Evolutionary conservation across 768 basidiomycete genomes (phyloP).

Genomic region (Termitomyces sp.): DNA sequence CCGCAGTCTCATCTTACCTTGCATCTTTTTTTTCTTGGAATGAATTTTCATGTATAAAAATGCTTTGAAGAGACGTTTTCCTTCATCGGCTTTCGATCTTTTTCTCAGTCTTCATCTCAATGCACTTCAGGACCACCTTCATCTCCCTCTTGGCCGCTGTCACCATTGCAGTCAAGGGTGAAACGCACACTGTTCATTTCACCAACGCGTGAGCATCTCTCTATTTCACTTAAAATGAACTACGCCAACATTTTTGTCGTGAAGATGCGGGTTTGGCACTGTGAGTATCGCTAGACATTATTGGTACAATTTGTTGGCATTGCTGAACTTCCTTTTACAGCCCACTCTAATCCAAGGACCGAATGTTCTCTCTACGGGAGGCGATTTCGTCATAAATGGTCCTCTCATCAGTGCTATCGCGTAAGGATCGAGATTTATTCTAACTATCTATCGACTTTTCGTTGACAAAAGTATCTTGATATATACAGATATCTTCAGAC

Average conservation of each 20-base stretch:
- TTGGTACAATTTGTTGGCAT: background rate
- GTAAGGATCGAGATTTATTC: conserved; percentile 16
- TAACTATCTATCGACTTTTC: background rate
- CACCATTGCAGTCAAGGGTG: conserved; percentile 19
- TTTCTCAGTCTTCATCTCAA: background rate
- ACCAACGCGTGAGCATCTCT: conserved; percentile 20
- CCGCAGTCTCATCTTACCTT: background rate
- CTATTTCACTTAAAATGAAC: background rate
- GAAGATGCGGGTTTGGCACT: conserved; percentile 28
- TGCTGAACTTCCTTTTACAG: conserved; percentile 9
- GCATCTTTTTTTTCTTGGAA: background rate
- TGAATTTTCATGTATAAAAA: background rate
- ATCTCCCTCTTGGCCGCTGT: conserved; percentile 14
- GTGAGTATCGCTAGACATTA: conserved; percentile 13
- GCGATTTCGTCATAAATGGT: conserved; percentile 19
- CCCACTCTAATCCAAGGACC: conserved; percentile 25
- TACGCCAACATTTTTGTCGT: background rate
- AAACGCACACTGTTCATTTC: conserved; percentile 32
- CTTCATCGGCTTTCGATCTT: background rate
- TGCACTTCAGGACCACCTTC: conserved; percentile 11
- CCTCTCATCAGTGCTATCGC: conserved; percentile 29
- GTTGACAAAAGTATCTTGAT: background rate
- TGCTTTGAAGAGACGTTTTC: background rate
- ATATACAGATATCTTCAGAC: conserved; percentile 24
- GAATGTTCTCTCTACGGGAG: conserved; percentile 25